These are phyloP conservation scores for Phanerochaete carnosa DNA, from an alignment of 768 basidiomycete genomes.

Conservation along the genomic window DNA sequence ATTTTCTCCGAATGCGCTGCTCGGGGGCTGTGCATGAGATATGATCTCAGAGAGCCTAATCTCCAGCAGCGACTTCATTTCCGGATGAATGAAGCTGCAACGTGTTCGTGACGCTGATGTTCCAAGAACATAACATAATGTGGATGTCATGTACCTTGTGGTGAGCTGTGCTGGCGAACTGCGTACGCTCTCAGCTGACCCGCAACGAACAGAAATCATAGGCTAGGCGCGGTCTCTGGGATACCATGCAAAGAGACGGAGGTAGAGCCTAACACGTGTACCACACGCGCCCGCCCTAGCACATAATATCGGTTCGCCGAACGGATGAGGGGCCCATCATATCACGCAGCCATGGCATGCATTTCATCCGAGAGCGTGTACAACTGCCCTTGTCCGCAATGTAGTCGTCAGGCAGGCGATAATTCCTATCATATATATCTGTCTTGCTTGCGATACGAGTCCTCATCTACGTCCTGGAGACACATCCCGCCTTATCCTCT, in stretches of 20 bases:
- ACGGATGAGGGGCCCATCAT: conserved; percentile 4
- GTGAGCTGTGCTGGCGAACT: too few relatives aligned
- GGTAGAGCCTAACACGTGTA: conserved; percentile 5
- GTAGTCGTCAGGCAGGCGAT: conserved; percentile 16
- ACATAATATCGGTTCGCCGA: conserved; percentile 6
- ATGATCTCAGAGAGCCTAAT: background rate
- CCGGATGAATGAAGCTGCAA: conserved; percentile 5
- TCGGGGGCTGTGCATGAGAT: background rate
- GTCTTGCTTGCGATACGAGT: background rate
- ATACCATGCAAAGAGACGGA: background rate
- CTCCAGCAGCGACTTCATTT: background rate
- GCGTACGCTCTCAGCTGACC: too few relatives aligned
- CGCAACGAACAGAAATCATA: too few relatives aligned
- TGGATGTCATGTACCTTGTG: background rate
- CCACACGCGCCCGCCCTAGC: background rate
- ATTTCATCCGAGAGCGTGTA: conserved; percentile 9
- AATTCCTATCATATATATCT: conserved; percentile 11
- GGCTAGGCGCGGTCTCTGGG: too few relatives aligned
- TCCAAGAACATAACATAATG: background rate
- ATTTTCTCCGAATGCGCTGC: background rate
- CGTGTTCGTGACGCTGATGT: background rate
- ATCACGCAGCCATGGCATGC: conserved; percentile 8
- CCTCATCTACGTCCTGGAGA: conserved; percentile 9
- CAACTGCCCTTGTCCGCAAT: conserved; percentile 17
- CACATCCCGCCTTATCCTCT: background rate